phyloP scores from a whole-genome alignment of 208 protist species.

The Giardia muris region DNA sequence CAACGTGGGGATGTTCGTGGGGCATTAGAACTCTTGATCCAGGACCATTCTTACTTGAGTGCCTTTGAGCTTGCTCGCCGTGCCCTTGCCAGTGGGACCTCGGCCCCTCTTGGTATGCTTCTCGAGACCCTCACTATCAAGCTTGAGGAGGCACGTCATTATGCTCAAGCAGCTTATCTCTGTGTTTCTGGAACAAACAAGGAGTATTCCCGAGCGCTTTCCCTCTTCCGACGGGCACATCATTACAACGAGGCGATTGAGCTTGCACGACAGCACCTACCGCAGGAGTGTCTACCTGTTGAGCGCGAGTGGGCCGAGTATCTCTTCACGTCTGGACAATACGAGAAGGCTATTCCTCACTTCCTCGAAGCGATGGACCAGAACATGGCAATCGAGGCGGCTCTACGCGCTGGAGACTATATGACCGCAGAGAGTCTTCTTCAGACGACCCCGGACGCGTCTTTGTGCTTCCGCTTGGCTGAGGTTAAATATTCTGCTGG shows the following conservation, averaged over 20 bases:
- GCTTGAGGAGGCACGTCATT: slow-evolving; percentile 16
- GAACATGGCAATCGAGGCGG: neutral
- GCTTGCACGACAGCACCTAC: neutral
- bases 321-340: neutral
- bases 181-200: neutral
- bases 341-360: neutral
- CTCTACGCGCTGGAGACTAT: slow-evolving; percentile 17
- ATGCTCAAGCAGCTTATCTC: neutral
- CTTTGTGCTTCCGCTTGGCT: slow-evolving; percentile 16
- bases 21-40: slow-evolving; percentile 28
- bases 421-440: slow-evolving; percentile 1
- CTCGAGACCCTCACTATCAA: neutral
- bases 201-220: neutral
- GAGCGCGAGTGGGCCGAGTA: slow-evolving; percentile 21
- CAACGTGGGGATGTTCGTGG: slow-evolving; percentile 5
- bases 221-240: neutral
- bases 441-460: neutral
- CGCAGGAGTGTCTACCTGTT: slow-evolving; percentile 8
- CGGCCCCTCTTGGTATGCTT: neutral
- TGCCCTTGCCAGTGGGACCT: neutral
- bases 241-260: slow-evolving; percentile 1
- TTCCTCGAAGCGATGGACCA: neutral
- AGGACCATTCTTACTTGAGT: slow-evolving; percentile 19
- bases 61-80: slow-evolving; percentile 16
- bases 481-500: neutral